Evolutionary conservation across 352 stramenopile species (phyloP).

Genomic region (Pythium phragmitis): DNA sequence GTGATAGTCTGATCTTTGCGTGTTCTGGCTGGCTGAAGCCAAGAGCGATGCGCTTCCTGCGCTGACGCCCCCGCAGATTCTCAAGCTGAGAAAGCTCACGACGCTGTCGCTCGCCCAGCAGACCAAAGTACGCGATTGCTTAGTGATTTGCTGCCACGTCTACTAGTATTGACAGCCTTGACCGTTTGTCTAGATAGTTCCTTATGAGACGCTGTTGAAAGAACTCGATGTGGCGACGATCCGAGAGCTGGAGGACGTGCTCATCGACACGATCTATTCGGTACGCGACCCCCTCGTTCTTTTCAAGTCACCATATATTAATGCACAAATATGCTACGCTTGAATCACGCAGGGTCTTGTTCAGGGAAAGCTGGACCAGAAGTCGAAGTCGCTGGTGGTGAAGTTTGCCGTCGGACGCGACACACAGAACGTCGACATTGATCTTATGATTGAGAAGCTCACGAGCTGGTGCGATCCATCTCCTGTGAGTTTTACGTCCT

Average conservation of each 20-base stretch:
- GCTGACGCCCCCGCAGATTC: conserved; percentile 64
- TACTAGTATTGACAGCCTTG: background rate
- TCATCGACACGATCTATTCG: conserved; percentile 93
- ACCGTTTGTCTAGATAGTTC: conserved; percentile 51
- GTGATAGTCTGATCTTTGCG: background rate
- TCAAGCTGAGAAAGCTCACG: conserved; percentile 90
- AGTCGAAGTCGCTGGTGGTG: conserved; percentile 72
- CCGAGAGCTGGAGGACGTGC: conserved; percentile 90
- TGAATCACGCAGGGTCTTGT: conserved; percentile 60
- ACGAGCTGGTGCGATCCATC: conserved; percentile 55
- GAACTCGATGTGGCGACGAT: conserved; percentile 77
- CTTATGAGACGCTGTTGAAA: conserved; percentile 79
- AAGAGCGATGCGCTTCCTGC: conserved; percentile 62
- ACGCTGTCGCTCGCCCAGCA: conserved; percentile 82
- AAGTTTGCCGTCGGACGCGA: conserved; percentile 90
- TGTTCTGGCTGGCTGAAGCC: conserved; percentile 21
- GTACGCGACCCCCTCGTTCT: conserved; percentile 30
- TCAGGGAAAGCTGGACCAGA: conserved; percentile 90
- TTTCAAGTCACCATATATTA: background rate
- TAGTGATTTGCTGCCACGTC: background rate
- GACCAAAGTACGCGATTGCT: conserved; percentile 57
- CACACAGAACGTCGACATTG: conserved; percentile 81
- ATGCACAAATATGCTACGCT: background rate
- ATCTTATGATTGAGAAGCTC: conserved; percentile 88
- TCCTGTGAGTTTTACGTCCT: background rate